These are phyloP conservation scores for Cylindrodendrum hubeiense DNA, from an alignment of 2,329 filamentous ascomycete species.

Conservation along the genomic window DNA sequence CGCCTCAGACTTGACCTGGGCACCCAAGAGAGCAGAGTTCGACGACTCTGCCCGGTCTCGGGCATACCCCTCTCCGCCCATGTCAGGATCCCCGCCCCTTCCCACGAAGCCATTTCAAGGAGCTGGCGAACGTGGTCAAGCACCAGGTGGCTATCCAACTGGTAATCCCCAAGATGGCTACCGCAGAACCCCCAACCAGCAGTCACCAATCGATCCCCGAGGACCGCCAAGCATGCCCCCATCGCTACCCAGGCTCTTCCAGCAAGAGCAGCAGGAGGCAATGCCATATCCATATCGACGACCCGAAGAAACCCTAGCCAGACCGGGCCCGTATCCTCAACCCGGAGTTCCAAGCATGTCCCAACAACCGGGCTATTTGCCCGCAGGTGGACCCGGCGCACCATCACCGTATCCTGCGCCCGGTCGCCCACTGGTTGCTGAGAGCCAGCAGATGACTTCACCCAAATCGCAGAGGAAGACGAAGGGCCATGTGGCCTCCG, in stretches of 20 bases:
- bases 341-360: slow-evolving; percentile 31
- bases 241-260: slow-evolving; percentile 44
- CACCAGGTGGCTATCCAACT: slow-evolving; percentile 56
- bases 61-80: slow-evolving; percentile 80
- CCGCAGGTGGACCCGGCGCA: slow-evolving; percentile 33
- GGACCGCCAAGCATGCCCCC: slow-evolving; percentile 41
- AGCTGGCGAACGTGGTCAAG: slow-evolving; percentile 66
- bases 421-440: slow-evolving; percentile 53
- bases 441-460: slow-evolving; percentile 63
- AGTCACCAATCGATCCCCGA: slow-evolving; percentile 38
- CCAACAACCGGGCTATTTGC: slow-evolving; percentile 39
- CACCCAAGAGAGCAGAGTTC: slow-evolving; percentile 62
- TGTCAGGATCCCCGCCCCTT: slow-evolving; percentile 76
- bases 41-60: slow-evolving; percentile 67
- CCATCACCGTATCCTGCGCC: slow-evolving; percentile 38
- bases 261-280: slow-evolving; percentile 40
- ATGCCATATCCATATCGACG: slow-evolving; percentile 43
- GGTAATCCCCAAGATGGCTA: slow-evolving; percentile 63
- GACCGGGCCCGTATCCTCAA: slow-evolving; percentile 43
- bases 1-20: slow-evolving; percentile 59
- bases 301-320: slow-evolving; percentile 39
- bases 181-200: slow-evolving; percentile 53
- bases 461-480: slow-evolving; percentile 75
- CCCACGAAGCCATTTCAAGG: slow-evolving; percentile 70
- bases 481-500: slow-evolving; percentile 86